Conservation (phyloP, 2,329 filamentous ascomycete species). For the Diaporthe australafricana region DNA sequence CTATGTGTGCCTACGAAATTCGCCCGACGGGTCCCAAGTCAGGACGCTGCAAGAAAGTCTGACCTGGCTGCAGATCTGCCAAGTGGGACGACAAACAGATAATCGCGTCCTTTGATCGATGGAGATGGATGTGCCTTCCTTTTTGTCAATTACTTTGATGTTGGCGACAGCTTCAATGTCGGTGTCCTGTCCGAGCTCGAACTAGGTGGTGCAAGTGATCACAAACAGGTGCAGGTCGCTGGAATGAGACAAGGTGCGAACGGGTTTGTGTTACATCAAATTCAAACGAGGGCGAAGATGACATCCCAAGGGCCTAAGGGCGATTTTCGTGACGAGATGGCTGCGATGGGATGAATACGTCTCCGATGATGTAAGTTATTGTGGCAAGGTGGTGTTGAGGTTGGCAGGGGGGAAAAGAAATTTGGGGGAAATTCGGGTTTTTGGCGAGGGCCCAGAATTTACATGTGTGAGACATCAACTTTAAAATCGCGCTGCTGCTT, state of each 20-base stretch:
- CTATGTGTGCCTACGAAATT: neutral
- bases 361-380: neutral
- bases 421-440: conserved; percentile 14
- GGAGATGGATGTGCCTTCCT: neutral
- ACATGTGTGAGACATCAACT: conserved; percentile 26
- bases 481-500: conserved; percentile 29
- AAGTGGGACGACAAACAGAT: too few relatives aligned
- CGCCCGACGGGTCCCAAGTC: neutral
- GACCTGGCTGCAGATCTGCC: neutral
- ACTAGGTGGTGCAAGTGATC: neutral
- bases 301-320: neutral
- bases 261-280: neutral
- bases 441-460: conserved; percentile 13
- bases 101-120: neutral
- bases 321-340: neutral
- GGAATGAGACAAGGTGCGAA: too few relatives aligned
- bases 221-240: too few relatives aligned
- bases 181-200: neutral
- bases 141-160: neutral
- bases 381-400: neutral
- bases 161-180: neutral
- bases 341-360: neutral
- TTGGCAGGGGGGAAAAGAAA: conserved; percentile 1
- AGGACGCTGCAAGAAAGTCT: neutral
- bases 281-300: too few relatives aligned